These are phyloP conservation scores for Podospora tetraspora DNA, from an alignment of 495 filamentous ascomycete species.

Conservation along the genomic window DNA sequence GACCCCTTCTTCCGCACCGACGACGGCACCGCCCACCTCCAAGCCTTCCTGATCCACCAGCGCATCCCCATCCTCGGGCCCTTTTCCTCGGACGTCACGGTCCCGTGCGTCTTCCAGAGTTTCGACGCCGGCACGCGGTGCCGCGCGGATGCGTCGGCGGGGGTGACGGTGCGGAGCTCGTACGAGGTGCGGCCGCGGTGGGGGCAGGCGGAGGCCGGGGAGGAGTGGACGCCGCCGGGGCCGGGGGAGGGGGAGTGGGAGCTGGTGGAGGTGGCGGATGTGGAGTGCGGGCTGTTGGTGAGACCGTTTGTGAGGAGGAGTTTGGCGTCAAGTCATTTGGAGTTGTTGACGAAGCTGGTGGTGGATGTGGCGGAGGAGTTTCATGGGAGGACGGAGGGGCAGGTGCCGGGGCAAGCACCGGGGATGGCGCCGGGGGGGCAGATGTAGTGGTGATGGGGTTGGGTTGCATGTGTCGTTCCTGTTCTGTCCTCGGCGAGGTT, in stretches of 20 bases:
- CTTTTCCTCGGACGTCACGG: slow-evolving; percentile 25
- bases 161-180: slow-evolving; percentile 32
- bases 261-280: slow-evolving; percentile 29
- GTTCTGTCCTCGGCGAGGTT: not conserved
- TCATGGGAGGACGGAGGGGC: not conserved
- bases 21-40: slow-evolving; percentile 23
- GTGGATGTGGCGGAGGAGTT: slow-evolving; percentile 13
- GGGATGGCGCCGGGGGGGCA: not conserved
- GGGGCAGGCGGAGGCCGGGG: slow-evolving; percentile 13
- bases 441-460: not conserved
- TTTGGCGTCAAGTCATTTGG: slow-evolving; percentile 24
- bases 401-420: not conserved
- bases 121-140: slow-evolving; percentile 30
- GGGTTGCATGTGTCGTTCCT: not conserved
- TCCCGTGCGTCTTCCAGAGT: slow-evolving; percentile 34
- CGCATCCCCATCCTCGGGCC: slow-evolving; percentile 35
- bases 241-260: slow-evolving; percentile 28
- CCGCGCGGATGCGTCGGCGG: slow-evolving; percentile 26
- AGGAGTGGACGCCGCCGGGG: not conserved
- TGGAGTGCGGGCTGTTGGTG: slow-evolving; percentile 27
- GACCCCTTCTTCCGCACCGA: slow-evolving; percentile 33
- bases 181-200: slow-evolving; percentile 32
- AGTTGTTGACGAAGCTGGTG: slow-evolving; percentile 24
- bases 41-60: slow-evolving; percentile 32
- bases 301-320: slow-evolving; percentile 30